Conservation (phyloP, 1,139 yeast species). For the Sugiyamaella castrensis region DNA sequence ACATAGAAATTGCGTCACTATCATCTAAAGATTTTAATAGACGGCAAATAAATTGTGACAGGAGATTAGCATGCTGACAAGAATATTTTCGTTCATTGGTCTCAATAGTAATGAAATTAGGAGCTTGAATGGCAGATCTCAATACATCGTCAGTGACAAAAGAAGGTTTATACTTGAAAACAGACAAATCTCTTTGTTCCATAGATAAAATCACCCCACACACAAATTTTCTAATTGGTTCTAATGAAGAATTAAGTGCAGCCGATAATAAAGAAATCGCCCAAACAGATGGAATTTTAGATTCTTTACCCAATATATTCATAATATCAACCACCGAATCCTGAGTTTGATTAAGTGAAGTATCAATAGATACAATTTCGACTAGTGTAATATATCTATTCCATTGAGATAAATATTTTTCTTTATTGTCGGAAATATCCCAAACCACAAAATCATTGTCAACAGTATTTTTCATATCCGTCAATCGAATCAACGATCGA, state of each 20-base stretch:
- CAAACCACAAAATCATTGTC: slow-evolving; percentile 51
- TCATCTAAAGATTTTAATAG: slow-evolving; percentile 43
- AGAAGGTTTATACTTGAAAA: slow-evolving; percentile 48
- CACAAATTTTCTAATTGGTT: slow-evolving; percentile 68
- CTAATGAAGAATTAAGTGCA: slow-evolving; percentile 76
- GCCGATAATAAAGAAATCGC: slow-evolving; percentile 68
- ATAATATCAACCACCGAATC: slow-evolving; percentile 71
- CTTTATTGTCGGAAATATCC: slow-evolving; percentile 35
- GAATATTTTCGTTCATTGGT: slow-evolving; percentile 31
- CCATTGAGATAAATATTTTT: slow-evolving; percentile 56
- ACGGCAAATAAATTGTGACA: slow-evolving; percentile 48
- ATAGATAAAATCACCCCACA: slow-evolving; percentile 56
- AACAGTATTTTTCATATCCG: slow-evolving; percentile 17
- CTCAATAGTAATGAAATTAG: slow-evolving; percentile 47
- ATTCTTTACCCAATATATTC: slow-evolving; percentile 52
- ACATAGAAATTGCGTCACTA: slow-evolving; percentile 34
- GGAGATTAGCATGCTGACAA: slow-evolving; percentile 59
- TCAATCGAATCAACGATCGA: slow-evolving; percentile 44
- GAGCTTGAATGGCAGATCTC: slow-evolving; percentile 64
- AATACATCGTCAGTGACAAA: slow-evolving; percentile 54
- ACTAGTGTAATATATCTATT: slow-evolving; percentile 66
- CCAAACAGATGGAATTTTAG: slow-evolving; percentile 65
- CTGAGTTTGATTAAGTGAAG: slow-evolving; percentile 81
- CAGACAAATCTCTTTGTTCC: slow-evolving; percentile 45
- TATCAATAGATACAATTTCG: slow-evolving; percentile 80